Evolutionary conservation across 78 protist genomes (phyloP), one percentile per base, ranked within the genome.

Genomic region (Anaeramoeba ignava): DNA sequence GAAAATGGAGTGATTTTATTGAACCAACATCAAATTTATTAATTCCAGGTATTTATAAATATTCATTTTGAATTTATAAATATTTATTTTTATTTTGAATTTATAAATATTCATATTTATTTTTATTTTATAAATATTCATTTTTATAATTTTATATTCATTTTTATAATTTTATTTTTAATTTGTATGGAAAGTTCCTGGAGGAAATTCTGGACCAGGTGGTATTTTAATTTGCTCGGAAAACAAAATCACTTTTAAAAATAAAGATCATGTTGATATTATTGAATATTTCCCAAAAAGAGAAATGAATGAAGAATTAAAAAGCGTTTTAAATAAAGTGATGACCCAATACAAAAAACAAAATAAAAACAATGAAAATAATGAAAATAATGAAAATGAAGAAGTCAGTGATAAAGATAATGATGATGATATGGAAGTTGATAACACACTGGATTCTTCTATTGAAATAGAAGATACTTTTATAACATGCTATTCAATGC

Each of bases 131-230:
- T n/a, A n/a, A n/a, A n/a, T n/a, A n/a, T n/a, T n/a, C n/a, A n/a
- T n/a, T n/a, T n/a, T n/a, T n/a, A n/a, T 54, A 54, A 54, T 54
- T 27, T 54, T 54, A 27, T 54, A 27, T 27, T 54, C 17, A 8
- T 54, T 54, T 54, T 54, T 17, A 54, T 54, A 54, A 54, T 27
- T 54, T 54, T 54, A 54, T 54, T 54, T 27, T 27, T 54, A 54
- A 54, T 17, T 54, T 54, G 36, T 54, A 36, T 23, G 0, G 36
- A 40, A 94, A 39, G 96, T 96, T 2, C 98, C 98, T 1, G 99
- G 98, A 27, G 97, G 94, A 34, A 82, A 17, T 0, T 95, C 89
- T 42, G 98, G 98, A 0, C 98, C 98, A 2, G 90, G 97, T 33
- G 99, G 98, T 41, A 94, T 96, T 23, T 86, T 96, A 34, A 89